These are phyloP conservation scores for Alternaria viburni DNA, from an alignment of 2,329 filamentous ascomycete species.

Conservation along the genomic window DNA sequence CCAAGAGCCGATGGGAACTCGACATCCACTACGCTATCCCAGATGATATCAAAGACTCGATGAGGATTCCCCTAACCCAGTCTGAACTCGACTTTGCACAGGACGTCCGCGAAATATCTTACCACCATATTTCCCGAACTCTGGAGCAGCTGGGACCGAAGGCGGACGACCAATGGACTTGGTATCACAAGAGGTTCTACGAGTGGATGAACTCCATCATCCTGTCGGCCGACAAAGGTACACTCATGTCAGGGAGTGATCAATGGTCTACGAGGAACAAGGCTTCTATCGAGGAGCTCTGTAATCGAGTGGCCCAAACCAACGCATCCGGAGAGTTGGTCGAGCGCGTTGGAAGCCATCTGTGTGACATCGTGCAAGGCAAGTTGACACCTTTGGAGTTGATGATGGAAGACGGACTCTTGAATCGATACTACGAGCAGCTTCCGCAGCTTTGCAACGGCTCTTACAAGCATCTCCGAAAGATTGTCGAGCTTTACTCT, in stretches of 20 bases:
- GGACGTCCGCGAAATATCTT: not conserved
- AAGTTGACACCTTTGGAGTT: slow-evolving; percentile 10
- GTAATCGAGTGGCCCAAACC: not conserved
- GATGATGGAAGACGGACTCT: slow-evolving; percentile 5
- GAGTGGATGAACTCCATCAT: slow-evolving; percentile 5
- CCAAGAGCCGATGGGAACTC: slow-evolving; percentile 6
- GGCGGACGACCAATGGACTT: not conserved
- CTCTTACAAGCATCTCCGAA: slow-evolving; percentile 2
- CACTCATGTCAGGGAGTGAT: not conserved
- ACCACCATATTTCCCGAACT: slow-evolving; percentile 2
- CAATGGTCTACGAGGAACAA: not conserved
- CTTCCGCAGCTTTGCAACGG: not conserved
- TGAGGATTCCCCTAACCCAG: not conserved
- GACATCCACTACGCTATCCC: not conserved
- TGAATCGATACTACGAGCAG: slow-evolving; percentile 7
- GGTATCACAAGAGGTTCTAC: slow-evolving; percentile 1
- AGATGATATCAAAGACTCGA: not conserved
- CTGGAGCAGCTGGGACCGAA: not conserved
- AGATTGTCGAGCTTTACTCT: not conserved
- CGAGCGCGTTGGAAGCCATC: slow-evolving; percentile 1
- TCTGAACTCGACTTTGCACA: not conserved
- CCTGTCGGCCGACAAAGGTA: not conserved
- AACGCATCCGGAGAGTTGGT: not conserved
- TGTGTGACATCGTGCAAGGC: not conserved
- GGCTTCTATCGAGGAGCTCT: not conserved